Percentiles rank a stretch among this genome's conserved stretches.
Evolutionary conservation across 306 rosid species (phyloP).

Genomic region (Argentina anserina): DNA sequence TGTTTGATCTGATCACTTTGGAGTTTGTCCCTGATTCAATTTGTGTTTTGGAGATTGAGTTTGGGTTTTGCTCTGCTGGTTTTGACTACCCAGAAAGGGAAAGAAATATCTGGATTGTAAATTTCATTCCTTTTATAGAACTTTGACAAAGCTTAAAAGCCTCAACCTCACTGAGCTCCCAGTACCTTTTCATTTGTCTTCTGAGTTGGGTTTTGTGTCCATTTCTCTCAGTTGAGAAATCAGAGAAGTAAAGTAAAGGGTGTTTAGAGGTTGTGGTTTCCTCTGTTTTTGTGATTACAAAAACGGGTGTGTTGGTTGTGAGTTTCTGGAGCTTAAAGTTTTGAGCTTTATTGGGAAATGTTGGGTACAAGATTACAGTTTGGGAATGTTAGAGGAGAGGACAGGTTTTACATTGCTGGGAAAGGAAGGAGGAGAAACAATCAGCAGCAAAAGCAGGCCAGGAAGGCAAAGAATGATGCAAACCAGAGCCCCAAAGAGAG

Average conservation of each 20-base stretch:
- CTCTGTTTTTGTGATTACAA: constrained; percentile 25
- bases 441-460: constrained; percentile 53
- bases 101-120: neutral
- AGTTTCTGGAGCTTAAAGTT: neutral
- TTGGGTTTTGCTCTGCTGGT: constrained; percentile 11
- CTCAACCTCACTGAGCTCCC: neutral
- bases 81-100: constrained; percentile 30
- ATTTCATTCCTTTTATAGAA: constrained; percentile 1
- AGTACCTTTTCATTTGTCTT: neutral
- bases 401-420: constrained; percentile 61
- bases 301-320: constrained; percentile 13
- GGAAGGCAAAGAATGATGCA: constrained; percentile 47
- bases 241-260: neutral
- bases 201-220: constrained; percentile 10
- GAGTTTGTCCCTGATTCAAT: neutral
- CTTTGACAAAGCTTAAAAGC: constrained; percentile 2
- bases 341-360: constrained; percentile 44
- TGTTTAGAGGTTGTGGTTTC: constrained; percentile 1
- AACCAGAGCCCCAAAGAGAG: constrained; percentile 38
- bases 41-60: neutral
- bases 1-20: constrained; percentile 27
- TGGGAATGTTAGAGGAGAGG: constrained; percentile 54
- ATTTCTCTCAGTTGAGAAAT: constrained; percentile 3
- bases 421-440: constrained; percentile 56
- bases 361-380: constrained; percentile 53